Evolutionary conservation across 1,284 basidiomycete genomes (phyloP), one percentile per base, ranked within the genome.

Genomic region (Puccinia brachypodii): DNA sequence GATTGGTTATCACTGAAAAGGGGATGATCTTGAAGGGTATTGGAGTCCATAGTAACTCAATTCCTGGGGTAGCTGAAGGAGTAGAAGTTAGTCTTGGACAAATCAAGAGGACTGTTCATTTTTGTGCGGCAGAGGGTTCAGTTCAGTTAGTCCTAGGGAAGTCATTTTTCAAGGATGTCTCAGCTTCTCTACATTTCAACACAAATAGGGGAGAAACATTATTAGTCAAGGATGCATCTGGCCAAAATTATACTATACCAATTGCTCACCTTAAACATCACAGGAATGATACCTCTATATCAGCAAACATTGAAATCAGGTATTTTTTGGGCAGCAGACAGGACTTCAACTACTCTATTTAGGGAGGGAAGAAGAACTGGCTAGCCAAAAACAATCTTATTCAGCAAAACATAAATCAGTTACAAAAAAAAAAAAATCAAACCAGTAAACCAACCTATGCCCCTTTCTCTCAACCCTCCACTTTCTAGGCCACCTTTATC

Each of bases 401-500:
- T 9, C 66, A 38, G 33, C 8, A 69, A 69, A 69, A 47, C 47
- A 47, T 50, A 72, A 72, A 72, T 50, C n/a, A 72, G 25, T 42
- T 6, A n/a, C 9, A 33, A 53, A 73, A 56, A n/a, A 33, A 33
- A 53, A 73, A 56, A 73, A 31, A 44, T 53, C 7, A 73, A 56
- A 73, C 71, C 69, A n/a, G 69, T 44, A n/a, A 72, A 72, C 53
- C 14, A 56, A 73, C 28, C 13, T n/a, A 73, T 72, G 42, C 40
- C 69, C 25, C 69, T n/a, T 11, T 11, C 31, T 11, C 42, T 72
- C 22, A 72, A 72, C 31, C 42, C 69, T 47, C 69, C 69, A 13
- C 47, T 72, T 16, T 44, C 9, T 33, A 8, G 16, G 7, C 40
- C 69, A n/a, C 42, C 40, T 7, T 13, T 33, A 8, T 72, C 69